A percentile compares a stretch with the other conserved stretches of the same genome.
phyloP scores from a whole-genome alignment of 441 rosid species.

The Viola pubescens region DNA sequence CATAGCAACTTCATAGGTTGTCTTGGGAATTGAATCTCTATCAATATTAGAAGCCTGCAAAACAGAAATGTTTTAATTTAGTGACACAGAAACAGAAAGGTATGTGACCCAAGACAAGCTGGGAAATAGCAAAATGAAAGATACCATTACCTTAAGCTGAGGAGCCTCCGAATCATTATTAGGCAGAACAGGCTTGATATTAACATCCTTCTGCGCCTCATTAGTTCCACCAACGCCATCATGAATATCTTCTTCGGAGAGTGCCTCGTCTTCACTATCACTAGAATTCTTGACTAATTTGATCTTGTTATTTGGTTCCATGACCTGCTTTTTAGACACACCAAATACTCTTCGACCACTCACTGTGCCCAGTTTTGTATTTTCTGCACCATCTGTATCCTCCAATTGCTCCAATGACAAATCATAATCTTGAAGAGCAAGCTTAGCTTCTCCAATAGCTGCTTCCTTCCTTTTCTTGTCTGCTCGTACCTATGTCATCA shows the following conservation, averaged over 20 bases:
- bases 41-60: conserved; percentile 45
- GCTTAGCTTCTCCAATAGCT: conserved; percentile 66
- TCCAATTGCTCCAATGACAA: conserved; percentile 39
- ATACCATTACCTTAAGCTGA: conserved; percentile 35
- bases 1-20: conserved; percentile 70
- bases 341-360: conserved; percentile 87
- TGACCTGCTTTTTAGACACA: conserved; percentile 35
- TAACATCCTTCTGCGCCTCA: conserved; percentile 27
- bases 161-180: conserved; percentile 29
- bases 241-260: conserved; percentile 31
- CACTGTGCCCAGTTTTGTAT: conserved; percentile 20
- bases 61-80: conserved; percentile 12
- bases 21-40: conserved; percentile 48
- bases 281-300: conserved; percentile 40
- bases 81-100: conserved; percentile 5
- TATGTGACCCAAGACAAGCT: conserved; percentile 10
- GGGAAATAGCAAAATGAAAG: conserved; percentile 5
- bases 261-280: conserved; percentile 57
- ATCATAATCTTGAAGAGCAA: conserved; percentile 70
- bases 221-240: conserved; percentile 20
- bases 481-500: conserved; percentile 53
- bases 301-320: conserved; percentile 26
- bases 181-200: conserved; percentile 24
- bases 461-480: conserved; percentile 61
- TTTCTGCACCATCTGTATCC: conserved; percentile 35